Conservation (phyloP, 2,329 filamentous ascomycete species). For the Colletotrichum graminicola region DNA sequence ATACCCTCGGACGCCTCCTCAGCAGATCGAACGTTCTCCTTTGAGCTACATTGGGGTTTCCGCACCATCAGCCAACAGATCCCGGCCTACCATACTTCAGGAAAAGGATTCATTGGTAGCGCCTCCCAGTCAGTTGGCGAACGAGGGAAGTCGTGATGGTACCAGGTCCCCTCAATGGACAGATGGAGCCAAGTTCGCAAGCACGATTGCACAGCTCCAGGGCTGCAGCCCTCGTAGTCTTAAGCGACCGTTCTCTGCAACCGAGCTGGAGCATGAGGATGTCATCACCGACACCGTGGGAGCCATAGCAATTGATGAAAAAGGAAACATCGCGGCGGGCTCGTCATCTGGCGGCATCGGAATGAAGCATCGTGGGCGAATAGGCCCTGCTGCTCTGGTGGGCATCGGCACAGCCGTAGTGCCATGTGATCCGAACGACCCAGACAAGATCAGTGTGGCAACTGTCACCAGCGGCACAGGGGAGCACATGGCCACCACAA, state of each 20-base stretch:
- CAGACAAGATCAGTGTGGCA: conserved; percentile 78
- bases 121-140: conserved; percentile 7
- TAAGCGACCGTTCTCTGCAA: conserved; percentile 51
- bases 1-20: conserved; percentile 35
- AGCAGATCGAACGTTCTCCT: conserved; percentile 45
- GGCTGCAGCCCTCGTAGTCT: conserved; percentile 47
- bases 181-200: conserved; percentile 29
- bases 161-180: conserved; percentile 38
- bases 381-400: conserved; percentile 92
- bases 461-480: conserved; percentile 94
- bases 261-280: conserved; percentile 62
- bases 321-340: conserved; percentile 90
- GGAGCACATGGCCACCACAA: conserved; percentile 96
- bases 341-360: conserved; percentile 98
- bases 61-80: conserved; percentile 22
- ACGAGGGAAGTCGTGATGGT: conserved; percentile 40
- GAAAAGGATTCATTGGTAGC: neutral
- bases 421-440: conserved; percentile 79
- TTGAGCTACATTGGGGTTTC: conserved; percentile 46
- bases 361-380: conserved; percentile 94
- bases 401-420: conserved; percentile 92
- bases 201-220: conserved; percentile 34
- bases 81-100: conserved; percentile 14
- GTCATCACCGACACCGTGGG: conserved; percentile 93
- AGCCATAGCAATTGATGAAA: conserved; percentile 89